Conservation (phyloP, 1,284 basidiomycete genomes). For the Microbotryum lychnidis-dioicae region DNA sequence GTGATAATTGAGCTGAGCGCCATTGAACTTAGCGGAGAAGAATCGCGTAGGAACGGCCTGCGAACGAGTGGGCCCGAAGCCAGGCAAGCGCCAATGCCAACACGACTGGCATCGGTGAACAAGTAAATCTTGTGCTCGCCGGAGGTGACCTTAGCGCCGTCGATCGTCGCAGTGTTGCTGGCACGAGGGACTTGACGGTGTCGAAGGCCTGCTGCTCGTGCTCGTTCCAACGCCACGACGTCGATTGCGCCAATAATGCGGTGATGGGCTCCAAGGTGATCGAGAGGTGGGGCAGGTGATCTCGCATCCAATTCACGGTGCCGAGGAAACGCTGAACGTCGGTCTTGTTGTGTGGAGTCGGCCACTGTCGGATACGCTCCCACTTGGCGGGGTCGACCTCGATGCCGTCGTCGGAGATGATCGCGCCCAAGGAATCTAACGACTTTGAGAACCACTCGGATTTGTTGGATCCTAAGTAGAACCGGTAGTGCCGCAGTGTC, state of each 20-base stretch:
- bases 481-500: constrained; percentile 19
- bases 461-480: constrained; percentile 36
- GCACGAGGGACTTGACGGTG: constrained; percentile 36
- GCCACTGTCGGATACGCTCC: constrained; percentile 29
- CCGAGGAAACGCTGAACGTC: constrained; percentile 45
- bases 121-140: constrained; percentile 43
- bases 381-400: constrained; percentile 37
- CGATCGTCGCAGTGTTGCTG: constrained; percentile 39
- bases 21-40: constrained; percentile 22
- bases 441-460: constrained; percentile 30
- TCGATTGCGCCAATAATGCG: constrained; percentile 38
- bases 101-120: constrained; percentile 44
- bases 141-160: constrained; percentile 23
- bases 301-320: constrained; percentile 43
- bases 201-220: constrained; percentile 35
- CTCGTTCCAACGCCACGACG: too few species aligned
- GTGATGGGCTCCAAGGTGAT: constrained; percentile 24
- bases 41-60: constrained; percentile 16
- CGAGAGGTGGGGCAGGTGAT: constrained; percentile 43
- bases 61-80: constrained; percentile 31
- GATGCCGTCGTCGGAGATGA: constrained; percentile 37
- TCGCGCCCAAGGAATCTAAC: constrained; percentile 38
- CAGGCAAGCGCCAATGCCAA: constrained; percentile 43
- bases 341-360: constrained; percentile 38
- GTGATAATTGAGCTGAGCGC: constrained; percentile 12